phyloP scores from a whole-genome alignment of 129 eudicot genomes.

The Flaveria sonorensis region DNA sequence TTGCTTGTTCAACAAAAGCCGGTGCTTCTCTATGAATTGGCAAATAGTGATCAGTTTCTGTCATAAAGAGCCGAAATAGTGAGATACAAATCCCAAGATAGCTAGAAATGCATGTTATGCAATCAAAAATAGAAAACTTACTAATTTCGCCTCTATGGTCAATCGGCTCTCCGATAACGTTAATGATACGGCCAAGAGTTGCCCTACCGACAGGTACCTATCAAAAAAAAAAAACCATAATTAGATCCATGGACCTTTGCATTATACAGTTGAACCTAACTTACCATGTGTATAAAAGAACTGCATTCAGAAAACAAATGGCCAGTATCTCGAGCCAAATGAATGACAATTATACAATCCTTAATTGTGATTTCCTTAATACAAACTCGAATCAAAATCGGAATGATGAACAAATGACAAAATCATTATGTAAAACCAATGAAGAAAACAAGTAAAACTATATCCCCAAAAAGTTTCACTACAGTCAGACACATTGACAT shows the following conservation, averaged over 20 bases:
- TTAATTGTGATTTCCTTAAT: background rate
- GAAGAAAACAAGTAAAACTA: background rate
- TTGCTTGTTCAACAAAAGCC: slow-evolving; percentile 93
- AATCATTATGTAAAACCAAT: background rate
- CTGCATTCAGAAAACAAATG: background rate
- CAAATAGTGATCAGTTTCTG: slow-evolving; percentile 83
- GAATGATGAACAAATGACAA: background rate
- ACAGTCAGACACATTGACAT: slow-evolving; percentile 17
- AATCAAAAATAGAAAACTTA: slow-evolving; percentile 36
- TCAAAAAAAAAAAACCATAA: background rate
- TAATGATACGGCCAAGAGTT: slow-evolving; percentile 96
- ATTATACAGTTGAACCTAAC: background rate
- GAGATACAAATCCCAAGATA: background rate
- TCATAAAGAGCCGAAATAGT: background rate
- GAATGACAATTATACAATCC: too few relatives aligned
- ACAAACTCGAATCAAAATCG: background rate
- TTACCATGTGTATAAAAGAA: background rate
- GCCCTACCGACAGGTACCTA: slow-evolving; percentile 98
- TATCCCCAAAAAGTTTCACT: background rate
- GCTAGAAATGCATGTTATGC: background rate
- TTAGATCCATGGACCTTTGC: slow-evolving; percentile 14
- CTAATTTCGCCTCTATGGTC: slow-evolving; percentile 84
- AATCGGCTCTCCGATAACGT: slow-evolving; percentile 97
- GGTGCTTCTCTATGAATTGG: slow-evolving; percentile 99
- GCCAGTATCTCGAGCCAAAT: background rate